Conservation (phyloP, 495 filamentous ascomycete genomes). For the Hypoxylon fuscum region DNA sequence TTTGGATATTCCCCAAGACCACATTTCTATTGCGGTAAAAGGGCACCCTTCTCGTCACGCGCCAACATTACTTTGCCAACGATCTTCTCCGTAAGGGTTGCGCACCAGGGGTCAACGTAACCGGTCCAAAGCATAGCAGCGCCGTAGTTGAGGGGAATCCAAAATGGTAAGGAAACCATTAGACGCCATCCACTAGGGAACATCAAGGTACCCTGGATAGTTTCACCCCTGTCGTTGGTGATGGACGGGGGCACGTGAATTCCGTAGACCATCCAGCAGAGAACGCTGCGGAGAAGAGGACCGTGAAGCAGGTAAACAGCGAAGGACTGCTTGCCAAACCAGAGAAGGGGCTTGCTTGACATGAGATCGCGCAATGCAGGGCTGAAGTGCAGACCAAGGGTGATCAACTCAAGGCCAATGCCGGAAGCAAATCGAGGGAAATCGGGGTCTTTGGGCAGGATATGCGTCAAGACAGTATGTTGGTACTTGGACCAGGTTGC, state of each 20-base stretch:
- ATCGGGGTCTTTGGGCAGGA: slow-evolving; percentile 66
- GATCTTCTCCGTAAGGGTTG: slow-evolving; percentile 64
- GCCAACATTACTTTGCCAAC: slow-evolving; percentile 64
- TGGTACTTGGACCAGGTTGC: slow-evolving; percentile 66
- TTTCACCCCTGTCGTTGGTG: slow-evolving; percentile 57
- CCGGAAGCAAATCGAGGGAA: slow-evolving; percentile 63
- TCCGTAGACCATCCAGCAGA: slow-evolving; percentile 73
- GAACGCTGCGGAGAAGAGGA: slow-evolving; percentile 67
- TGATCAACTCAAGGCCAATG: slow-evolving; percentile 65
- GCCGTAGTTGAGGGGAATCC: slow-evolving; percentile 66
- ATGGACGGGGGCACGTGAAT: slow-evolving; percentile 62
- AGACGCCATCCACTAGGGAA: slow-evolving; percentile 51
- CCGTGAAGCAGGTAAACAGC: slow-evolving; percentile 76
- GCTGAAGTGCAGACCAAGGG: slow-evolving; percentile 64
- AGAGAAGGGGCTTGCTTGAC: slow-evolving; percentile 65
- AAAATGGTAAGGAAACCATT: slow-evolving; percentile 60
- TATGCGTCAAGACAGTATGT: slow-evolving; percentile 53
- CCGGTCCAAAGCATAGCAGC: slow-evolving; percentile 70
- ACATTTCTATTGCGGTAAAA: slow-evolving; percentile 45
- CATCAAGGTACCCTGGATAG: slow-evolving; percentile 42
- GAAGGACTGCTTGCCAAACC: slow-evolving; percentile 73
- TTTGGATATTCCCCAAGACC: slow-evolving; percentile 4
- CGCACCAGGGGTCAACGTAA: slow-evolving; percentile 73
- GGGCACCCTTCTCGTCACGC: slow-evolving; percentile 55
- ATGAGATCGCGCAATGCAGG: slow-evolving; percentile 64